A percentile compares a stretch with the other conserved stretches of the same genome.
Evolutionary conservation across 352 stramenopile species (phyloP).

Genomic region (Blastocystis sp.): DNA sequence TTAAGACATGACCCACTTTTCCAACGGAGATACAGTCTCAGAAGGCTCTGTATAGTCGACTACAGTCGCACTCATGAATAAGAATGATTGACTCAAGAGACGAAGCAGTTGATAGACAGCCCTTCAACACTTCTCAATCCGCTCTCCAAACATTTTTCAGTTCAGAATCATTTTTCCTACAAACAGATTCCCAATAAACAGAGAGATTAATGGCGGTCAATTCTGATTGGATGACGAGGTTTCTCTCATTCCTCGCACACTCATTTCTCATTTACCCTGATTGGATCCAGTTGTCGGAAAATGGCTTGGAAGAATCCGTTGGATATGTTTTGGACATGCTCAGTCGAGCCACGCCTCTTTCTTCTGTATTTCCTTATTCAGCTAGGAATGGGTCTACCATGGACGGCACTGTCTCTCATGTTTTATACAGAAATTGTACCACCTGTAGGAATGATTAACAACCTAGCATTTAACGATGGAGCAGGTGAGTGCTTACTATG

Average conservation of each 20-base stretch:
- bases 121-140: neutral
- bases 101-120: neutral
- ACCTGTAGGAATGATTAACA: neutral
- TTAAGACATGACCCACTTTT: neutral
- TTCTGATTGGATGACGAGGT: constrained; percentile 4
- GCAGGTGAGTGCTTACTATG: constrained; percentile 64
- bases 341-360: constrained; percentile 48
- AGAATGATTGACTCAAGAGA: neutral
- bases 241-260: constrained; percentile 60
- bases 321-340: constrained; percentile 52
- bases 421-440: neutral
- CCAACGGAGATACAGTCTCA: neutral
- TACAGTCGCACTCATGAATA: constrained; percentile 9
- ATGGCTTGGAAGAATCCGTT: constrained; percentile 58
- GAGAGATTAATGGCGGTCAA: constrained; percentile 16
- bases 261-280: neutral
- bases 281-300: neutral
- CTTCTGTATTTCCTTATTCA: constrained; percentile 66
- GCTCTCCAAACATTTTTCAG: neutral
- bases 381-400: constrained; percentile 48
- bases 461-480: constrained; percentile 43
- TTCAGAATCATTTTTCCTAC: neutral
- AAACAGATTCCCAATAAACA: neutral
- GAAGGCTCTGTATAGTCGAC: neutral
- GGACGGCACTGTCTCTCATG: constrained; percentile 53